A percentile compares a stretch with the other conserved stretches of the same genome.
phyloP scores from a whole-genome alignment of 768 basidiomycete genomes.

The Mrakia frigida region DNA sequence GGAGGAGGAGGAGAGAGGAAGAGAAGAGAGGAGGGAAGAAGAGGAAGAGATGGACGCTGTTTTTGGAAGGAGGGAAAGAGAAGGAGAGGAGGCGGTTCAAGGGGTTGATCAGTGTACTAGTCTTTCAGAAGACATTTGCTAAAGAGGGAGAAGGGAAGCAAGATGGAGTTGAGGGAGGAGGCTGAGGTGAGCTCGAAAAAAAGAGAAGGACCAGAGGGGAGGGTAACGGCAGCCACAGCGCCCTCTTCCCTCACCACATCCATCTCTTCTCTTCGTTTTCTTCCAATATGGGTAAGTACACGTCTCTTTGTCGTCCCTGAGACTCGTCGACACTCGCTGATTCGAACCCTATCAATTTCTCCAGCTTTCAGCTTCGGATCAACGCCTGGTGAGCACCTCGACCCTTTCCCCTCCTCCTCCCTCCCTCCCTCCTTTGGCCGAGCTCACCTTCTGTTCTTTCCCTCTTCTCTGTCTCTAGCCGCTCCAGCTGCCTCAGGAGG shows the following conservation, averaged over 20 bases:
- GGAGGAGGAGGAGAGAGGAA: background rate
- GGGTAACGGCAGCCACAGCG: too few species aligned
- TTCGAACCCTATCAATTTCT: background rate
- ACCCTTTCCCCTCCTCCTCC: background rate
- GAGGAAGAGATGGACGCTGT: background rate
- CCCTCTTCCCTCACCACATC: background rate
- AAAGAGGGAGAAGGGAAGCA: too few species aligned
- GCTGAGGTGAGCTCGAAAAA: background rate
- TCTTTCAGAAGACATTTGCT: too few species aligned
- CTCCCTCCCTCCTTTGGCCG: background rate
- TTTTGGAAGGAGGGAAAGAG: background rate
- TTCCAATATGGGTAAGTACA: background rate
- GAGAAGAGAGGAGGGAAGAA: background rate
- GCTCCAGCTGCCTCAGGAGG: conserved; percentile 13
- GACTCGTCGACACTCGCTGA: background rate
- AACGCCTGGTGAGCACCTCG: background rate
- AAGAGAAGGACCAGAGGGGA: background rate
- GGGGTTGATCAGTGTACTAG: background rate
- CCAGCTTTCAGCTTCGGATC: conserved; percentile 25
- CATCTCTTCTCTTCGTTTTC: background rate
- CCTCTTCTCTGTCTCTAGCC: background rate
- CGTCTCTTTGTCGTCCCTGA: background rate
- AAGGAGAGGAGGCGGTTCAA: background rate
- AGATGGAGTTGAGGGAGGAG: background rate
- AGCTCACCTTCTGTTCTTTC: background rate